Evolutionary conservation across 345 rosid species (phyloP), one percentile per base, ranked within the genome.

Genomic region (Salix exigua): DNA sequence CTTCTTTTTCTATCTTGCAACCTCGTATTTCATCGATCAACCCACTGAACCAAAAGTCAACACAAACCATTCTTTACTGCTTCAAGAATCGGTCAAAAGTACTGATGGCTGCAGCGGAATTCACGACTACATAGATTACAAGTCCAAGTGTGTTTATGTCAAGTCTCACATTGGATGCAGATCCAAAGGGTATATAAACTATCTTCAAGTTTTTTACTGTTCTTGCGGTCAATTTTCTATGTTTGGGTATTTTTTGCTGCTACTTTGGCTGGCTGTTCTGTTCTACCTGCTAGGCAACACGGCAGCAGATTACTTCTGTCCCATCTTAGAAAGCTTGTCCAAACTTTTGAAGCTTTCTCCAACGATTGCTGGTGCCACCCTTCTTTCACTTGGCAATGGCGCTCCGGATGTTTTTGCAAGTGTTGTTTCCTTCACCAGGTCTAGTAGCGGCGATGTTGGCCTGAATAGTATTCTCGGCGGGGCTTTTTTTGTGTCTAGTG

Each of bases 331-430:
- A 58, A 84, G 80, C 77, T 79, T 94, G 78, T 92, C 98, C 25
- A 91, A 82, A 76, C n/a, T 91, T 77, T 79, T 91, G 53, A 90
- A 83, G 70, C 91, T 94, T 58, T 88, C 97, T n/a, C 98, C 97
- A 0, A 88, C 97, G 0, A 86, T 94, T 4, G 97, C 99, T 0
- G 97, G 98, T 19, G 90, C 88, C 13, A 92, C 98, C n/a, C 91
- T 94, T 50, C 87, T 94, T 7, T 87, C 97, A 1, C 93, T 94
- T 1, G 97, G 98, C 0, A 94, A 94, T 66, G 97, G 98, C 4
- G 96, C 98, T 44, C 91, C 98, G 37, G 98, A 92, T 83, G 89
- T 94, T 75, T 92, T 94, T 68, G 85, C 99, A 1, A 91, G 97
- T 79, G 82, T 95, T 33, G 91, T 89, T 70, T 90, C 99, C 63